phyloP scores from a whole-genome alignment of 345 rosid genomes.

The Eucalyptus marginata region DNA sequence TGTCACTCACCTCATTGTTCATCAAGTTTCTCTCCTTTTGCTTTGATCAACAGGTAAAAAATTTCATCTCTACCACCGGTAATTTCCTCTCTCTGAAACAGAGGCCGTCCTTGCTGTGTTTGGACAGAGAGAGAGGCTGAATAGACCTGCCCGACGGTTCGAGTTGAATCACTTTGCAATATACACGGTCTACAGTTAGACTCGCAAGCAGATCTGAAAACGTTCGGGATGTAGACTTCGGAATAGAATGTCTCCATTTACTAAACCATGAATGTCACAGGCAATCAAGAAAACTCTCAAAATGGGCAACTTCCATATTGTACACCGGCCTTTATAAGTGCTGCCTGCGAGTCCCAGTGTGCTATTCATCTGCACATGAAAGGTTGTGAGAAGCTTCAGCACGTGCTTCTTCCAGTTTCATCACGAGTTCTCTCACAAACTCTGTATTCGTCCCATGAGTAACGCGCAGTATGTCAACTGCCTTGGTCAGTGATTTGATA shows the following conservation, averaged over 20 bases:
- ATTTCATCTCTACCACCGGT: background rate
- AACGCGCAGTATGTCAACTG: slow-evolving; percentile 46
- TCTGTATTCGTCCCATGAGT: slow-evolving; percentile 58
- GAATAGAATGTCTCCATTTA: background rate
- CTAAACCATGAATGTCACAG: background rate
- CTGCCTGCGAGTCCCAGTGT: accelerated
- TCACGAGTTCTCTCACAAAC: slow-evolving; percentile 62
- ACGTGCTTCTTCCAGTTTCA: slow-evolving; percentile 77
- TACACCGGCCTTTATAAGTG: background rate
- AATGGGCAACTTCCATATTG: background rate
- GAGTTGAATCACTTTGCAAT: background rate
- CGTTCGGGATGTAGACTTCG: background rate
- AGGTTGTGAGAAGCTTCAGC: slow-evolving; percentile 67
- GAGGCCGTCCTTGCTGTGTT: background rate
- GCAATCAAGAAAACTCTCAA: background rate
- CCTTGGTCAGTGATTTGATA: slow-evolving; percentile 45
- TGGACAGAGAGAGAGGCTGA: background rate
- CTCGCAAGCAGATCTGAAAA: background rate
- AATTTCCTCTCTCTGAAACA: background rate
- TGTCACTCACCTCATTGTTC: background rate
- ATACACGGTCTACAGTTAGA: background rate
- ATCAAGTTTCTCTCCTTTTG: background rate
- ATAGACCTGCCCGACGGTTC: background rate
- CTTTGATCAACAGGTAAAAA: background rate
- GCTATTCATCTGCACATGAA: slow-evolving; percentile 13